phyloP scores from a whole-genome alignment of 2,329 filamentous ascomycete species.

The Escovopsis sp. region DNA sequence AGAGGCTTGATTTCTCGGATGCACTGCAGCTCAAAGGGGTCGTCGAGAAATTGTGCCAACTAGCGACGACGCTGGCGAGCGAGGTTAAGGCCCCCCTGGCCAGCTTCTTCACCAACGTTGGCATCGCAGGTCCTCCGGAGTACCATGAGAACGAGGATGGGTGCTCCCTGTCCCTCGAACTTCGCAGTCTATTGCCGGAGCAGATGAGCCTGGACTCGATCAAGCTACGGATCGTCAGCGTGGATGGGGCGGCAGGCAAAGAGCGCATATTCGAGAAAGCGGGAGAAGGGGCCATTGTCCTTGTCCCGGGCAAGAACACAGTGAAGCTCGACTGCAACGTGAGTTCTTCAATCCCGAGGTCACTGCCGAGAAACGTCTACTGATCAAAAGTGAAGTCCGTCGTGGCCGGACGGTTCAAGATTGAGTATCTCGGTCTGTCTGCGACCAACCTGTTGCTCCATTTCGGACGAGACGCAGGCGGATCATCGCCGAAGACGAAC shows the following conservation, averaged over 20 bases:
- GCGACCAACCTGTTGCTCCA: conserved; percentile 49
- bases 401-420: conserved; percentile 58
- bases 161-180: conserved; percentile 52
- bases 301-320: conserved; percentile 35
- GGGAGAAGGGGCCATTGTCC: conserved; percentile 9
- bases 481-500: conserved; percentile 25
- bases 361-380: neutral
- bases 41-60: conserved; percentile 31
- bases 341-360: conserved; percentile 8
- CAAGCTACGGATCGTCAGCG: conserved; percentile 47
- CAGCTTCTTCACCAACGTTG: conserved; percentile 58
- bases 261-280: conserved; percentile 33
- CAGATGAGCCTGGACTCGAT: conserved; percentile 51
- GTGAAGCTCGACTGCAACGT: conserved; percentile 23
- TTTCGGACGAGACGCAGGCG: conserved; percentile 43
- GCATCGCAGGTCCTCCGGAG: conserved; percentile 51
- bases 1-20: conserved; percentile 11
- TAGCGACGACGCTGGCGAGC: conserved; percentile 30
- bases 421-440: conserved; percentile 56
- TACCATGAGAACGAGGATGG: conserved; percentile 62
- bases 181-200: conserved; percentile 61
- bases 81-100: conserved; percentile 55
- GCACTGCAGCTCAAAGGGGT: conserved; percentile 30
- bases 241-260: conserved; percentile 38
- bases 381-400: conserved; percentile 33